Conservation (phyloP, 2,329 filamentous ascomycete genomes). For the Bipolaris gigantea region DNA sequence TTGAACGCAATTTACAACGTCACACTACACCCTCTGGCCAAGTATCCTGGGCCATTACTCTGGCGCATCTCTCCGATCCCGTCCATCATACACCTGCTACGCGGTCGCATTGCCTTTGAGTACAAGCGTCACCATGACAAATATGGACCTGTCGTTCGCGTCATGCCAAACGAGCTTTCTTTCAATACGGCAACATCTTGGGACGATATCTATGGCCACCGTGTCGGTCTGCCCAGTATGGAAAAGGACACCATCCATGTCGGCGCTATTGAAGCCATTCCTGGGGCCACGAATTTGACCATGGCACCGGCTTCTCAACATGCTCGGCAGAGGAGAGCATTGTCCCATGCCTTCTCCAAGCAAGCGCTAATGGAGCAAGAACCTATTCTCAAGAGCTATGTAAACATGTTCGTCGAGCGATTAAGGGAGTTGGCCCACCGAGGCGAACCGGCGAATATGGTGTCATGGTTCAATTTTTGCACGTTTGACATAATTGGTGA, state of each 20-base stretch:
- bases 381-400: slow-evolving; percentile 46
- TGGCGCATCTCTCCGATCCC: slow-evolving; percentile 36
- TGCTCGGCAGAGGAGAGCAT: slow-evolving; percentile 43
- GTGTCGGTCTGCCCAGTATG: slow-evolving; percentile 37
- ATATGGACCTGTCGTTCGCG: slow-evolving; percentile 42
- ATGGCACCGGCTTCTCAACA: slow-evolving; percentile 46
- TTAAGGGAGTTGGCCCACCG: slow-evolving; percentile 41
- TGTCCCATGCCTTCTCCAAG: slow-evolving; percentile 48
- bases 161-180: slow-evolving; percentile 40
- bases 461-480: slow-evolving; percentile 41
- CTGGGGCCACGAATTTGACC: slow-evolving; percentile 42
- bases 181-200: slow-evolving; percentile 40
- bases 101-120: slow-evolving; percentile 36
- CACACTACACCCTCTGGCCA: slow-evolving; percentile 36
- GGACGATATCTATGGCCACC: slow-evolving; percentile 42
- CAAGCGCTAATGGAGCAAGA: slow-evolving; percentile 47
- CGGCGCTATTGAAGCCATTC: slow-evolving; percentile 40
- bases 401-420: slow-evolving; percentile 45
- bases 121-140: slow-evolving; percentile 36
- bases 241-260: slow-evolving; percentile 43
- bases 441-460: slow-evolving; percentile 36
- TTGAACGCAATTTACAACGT: slow-evolving; percentile 29
- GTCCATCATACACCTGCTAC: slow-evolving; percentile 30
- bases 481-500: slow-evolving; percentile 42
- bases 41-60: slow-evolving; percentile 35